Percentiles rank a stretch among this genome's conserved stretches.
phyloP scores from a whole-genome alignment of 78 protist species.

The Speleostelium caveatum region DNA sequence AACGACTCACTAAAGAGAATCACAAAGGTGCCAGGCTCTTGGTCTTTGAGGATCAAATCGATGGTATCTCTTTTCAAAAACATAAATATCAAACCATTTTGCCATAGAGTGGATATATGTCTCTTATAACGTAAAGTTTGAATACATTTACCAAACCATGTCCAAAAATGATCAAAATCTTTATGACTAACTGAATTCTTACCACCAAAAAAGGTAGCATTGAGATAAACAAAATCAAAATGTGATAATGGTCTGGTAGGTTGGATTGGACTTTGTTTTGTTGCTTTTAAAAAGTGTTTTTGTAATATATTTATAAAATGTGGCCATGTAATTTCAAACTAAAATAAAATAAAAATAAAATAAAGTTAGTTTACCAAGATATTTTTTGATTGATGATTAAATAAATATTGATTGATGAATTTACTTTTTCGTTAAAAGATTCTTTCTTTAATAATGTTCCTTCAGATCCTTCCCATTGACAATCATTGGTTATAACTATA shows the following conservation, averaged over 20 bases:
- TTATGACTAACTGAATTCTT: constrained; percentile 54
- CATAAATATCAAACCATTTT: constrained; percentile 76
- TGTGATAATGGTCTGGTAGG: constrained; percentile 74
- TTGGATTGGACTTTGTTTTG: constrained; percentile 73
- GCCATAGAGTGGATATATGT: constrained; percentile 76
- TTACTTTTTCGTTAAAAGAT: constrained; percentile 70
- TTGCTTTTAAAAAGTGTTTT: constrained; percentile 82
- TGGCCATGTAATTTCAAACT: constrained; percentile 81
- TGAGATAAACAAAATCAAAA: constrained; percentile 70
- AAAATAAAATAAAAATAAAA: too few species aligned
- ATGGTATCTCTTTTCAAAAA: constrained; percentile 58
- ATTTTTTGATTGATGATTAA: background rate
- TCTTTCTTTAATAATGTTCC: constrained; percentile 66
- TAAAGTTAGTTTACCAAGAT: background rate
- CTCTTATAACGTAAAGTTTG: constrained; percentile 80
- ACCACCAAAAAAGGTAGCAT: constrained; percentile 35
- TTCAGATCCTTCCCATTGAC: constrained; percentile 82
- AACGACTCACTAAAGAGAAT: constrained; percentile 72
- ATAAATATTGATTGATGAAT: background rate
- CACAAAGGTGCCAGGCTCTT: constrained; percentile 77
- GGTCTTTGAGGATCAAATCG: constrained; percentile 45
- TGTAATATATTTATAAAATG: constrained; percentile 80
- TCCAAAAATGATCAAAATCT: constrained; percentile 81
- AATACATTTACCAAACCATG: constrained; percentile 83
- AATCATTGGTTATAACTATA: constrained; percentile 85